phyloP scores from a whole-genome alignment of 768 basidiomycete species.

The Exidia glandulosa region DNA sequence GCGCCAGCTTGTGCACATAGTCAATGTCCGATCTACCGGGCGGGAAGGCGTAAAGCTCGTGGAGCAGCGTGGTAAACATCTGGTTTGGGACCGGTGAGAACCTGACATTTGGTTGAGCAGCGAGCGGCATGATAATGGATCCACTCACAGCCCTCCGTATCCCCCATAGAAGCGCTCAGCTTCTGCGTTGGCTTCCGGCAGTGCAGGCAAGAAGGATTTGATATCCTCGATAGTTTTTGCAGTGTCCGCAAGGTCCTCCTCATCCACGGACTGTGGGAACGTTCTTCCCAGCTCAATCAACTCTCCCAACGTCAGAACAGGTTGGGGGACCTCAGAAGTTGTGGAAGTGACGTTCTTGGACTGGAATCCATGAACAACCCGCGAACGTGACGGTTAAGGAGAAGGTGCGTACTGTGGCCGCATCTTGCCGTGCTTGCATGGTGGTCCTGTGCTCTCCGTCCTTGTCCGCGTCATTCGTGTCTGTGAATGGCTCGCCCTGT shows the following conservation, averaged over 20 bases:
- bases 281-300: background rate
- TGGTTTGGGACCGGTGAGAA: background rate
- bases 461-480: background rate
- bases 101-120: background rate
- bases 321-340: too few species aligned
- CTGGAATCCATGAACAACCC: too few species aligned
- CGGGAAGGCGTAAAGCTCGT: background rate
- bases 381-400: too few species aligned
- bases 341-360: too few species aligned
- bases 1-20: background rate
- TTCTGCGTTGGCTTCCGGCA: background rate
- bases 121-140: background rate
- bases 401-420: too few species aligned
- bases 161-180: background rate
- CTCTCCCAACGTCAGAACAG: too few species aligned
- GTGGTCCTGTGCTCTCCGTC: too few species aligned
- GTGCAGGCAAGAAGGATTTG: background rate
- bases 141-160: background rate
- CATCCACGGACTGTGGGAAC: background rate
- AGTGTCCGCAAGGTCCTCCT: background rate
- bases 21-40: background rate
- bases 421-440: too few species aligned
- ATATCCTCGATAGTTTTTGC: background rate
- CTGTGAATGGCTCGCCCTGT: background rate
- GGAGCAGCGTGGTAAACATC: background rate